These are phyloP conservation scores for Benincasa hispida DNA, from an alignment of 306 rosid species.

Conservation along the genomic window DNA sequence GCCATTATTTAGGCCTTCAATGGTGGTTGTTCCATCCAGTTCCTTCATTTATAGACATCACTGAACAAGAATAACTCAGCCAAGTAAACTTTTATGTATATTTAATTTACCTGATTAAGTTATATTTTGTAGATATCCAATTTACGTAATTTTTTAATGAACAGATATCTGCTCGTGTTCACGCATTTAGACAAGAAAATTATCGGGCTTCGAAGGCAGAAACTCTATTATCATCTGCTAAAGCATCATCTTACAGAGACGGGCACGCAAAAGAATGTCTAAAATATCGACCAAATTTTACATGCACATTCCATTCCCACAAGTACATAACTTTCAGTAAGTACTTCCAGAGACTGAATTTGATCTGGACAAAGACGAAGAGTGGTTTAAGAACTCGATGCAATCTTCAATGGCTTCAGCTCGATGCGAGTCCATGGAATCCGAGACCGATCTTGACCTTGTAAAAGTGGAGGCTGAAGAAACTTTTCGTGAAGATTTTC, in stretches of 20 bases:
- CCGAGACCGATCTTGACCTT: slow-evolving; percentile 44
- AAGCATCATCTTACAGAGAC: slow-evolving; percentile 4
- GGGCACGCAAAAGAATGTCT: slow-evolving; percentile 6
- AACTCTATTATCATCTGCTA: slow-evolving; percentile 6
- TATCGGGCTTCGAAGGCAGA: neutral
- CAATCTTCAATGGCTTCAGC: slow-evolving; percentile 16
- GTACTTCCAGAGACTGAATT: slow-evolving; percentile 30
- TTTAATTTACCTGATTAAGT: neutral
- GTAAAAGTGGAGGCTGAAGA: slow-evolving; percentile 44
- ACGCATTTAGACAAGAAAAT: neutral
- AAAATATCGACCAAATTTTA: slow-evolving; percentile 1
- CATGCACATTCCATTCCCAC: neutral
- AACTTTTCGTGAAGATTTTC: slow-evolving; percentile 55
- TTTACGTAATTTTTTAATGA: neutral
- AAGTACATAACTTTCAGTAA: slow-evolving; percentile 1
- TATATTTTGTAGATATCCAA: neutral
- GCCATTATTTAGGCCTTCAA: slow-evolving; percentile 4
- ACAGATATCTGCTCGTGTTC: neutral
- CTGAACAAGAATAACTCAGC: neutral
- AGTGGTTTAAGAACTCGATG: slow-evolving; percentile 18
- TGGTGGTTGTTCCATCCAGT: slow-evolving; percentile 3
- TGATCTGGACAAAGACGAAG: slow-evolving; percentile 57
- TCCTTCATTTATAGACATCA: neutral
- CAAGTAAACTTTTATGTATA: neutral
- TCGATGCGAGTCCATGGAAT: slow-evolving; percentile 13